Base-by-base conservation (phyloP, 2,329 filamentous ascomycete species). In the Aureobasidium subglaciale region DNA sequence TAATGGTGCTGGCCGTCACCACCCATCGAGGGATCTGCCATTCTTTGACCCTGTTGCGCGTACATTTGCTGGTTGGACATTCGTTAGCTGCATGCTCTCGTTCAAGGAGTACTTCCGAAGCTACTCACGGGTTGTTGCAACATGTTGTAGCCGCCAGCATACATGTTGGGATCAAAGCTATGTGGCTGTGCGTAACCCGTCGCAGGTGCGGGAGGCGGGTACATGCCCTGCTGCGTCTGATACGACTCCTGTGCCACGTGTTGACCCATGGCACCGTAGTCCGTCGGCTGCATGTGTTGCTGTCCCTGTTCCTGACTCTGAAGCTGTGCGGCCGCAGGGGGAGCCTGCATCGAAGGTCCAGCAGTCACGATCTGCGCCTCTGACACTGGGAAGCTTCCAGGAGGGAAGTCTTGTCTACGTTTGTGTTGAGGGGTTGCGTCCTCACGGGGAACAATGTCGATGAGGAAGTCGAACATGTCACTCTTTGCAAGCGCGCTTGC, bases 381-480 rank as follows among this genome's bases (percentile, higher is more conserved):
- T 73, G 78, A 56, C 70, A 68, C 64, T 59, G 59, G 58, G 78
- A 80, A 60, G 72, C 71, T 59, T 77, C 70, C 54, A 13, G 62
- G 58, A 18, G 63, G 64, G 62, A 64, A 78, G 61, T 71, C 69
- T 20, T 67, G 66, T 41, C 68, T 61, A 27, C 91, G 80, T 75
- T 96, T 96, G 37, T 90, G 83, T 68, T 91, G 90, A 20, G 87
- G 84, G 9, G 88, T 81, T 32, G 92, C 90, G 71, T 99, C 93
- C 71, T 99, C 93, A 52, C 93, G 86, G 3, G 93, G 93, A 5
- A 99, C 93, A 59, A 99, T 99, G 68, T 99, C 93, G 69, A 99
- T 99, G 58, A 99, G 79, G 74, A 99, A 99, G 75, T 99, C 93
- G 71, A 99, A 99, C 93, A 99, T 99, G 75, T 99, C 93, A 20